These are phyloP conservation scores for Russula olivacea DNA, from an alignment of 768 basidiomycete genomes.

Conservation along the genomic window DNA sequence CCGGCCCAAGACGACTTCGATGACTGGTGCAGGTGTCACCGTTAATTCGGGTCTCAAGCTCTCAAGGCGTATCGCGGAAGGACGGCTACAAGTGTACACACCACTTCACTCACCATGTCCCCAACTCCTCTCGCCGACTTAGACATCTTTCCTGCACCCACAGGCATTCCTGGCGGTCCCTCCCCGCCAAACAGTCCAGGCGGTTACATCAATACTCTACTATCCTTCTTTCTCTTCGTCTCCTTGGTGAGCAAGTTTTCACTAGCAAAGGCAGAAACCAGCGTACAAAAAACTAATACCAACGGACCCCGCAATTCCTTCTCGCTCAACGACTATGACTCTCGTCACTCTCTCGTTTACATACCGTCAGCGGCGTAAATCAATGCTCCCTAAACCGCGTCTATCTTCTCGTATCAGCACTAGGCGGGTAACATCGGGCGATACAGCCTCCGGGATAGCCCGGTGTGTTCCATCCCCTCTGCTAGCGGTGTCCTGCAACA, in stretches of 20 bases:
- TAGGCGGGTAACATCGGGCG: background rate
- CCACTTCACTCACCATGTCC: background rate
- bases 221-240: too few relatives aligned
- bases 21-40: slow-evolving; percentile 92
- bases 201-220: too few relatives aligned
- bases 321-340: background rate
- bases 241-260: too few relatives aligned
- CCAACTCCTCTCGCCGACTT: background rate
- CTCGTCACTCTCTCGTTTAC: slow-evolving; percentile 7
- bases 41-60: slow-evolving; percentile 97
- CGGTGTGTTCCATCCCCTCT: slow-evolving; percentile 14
- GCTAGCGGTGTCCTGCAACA: too few relatives aligned
- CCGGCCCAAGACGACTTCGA: too few relatives aligned
- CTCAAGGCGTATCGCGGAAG: slow-evolving; percentile 82
- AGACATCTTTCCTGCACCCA: background rate
- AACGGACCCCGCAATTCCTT: background rate
- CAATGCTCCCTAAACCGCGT: slow-evolving; percentile 16
- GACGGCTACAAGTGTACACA: slow-evolving; percentile 76
- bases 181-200: background rate
- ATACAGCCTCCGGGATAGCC: slow-evolving; percentile 4
- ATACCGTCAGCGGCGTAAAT: slow-evolving; percentile 14
- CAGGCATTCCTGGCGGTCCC: too few relatives aligned
- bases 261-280: background rate
- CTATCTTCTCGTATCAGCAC: slow-evolving; percentile 7
- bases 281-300: background rate